Evolutionary conservation across 352 stramenopile species (phyloP), one percentile per base, ranked within the genome.

Genomic region (Hyaloperonospora brassicae): DNA sequence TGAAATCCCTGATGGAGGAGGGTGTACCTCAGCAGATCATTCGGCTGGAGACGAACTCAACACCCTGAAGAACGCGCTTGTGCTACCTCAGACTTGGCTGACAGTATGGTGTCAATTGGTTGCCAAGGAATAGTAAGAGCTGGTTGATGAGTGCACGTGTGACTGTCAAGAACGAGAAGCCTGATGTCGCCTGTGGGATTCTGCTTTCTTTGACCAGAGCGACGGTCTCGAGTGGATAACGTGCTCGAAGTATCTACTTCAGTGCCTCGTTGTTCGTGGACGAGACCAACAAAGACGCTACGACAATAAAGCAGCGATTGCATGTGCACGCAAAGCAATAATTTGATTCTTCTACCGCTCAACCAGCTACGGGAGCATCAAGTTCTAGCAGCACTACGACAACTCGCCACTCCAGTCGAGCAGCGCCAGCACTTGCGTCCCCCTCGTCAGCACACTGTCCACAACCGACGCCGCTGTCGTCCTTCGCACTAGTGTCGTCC

Each of bases 11-110:
- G n/a, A 55, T 63, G 38, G 48, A 65, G 38, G 48, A 65, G 14
- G 48, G 56, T 0, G 46, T 54, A 39, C 64, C 61, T 14, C 64
- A 62, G 14, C 12, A 54, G 6, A 52, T 72, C 43, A 72, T 85
- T 43, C 64, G 64, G 7, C 38, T 84, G 2, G 77, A 86, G 79
- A 97, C 30, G 93, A 98, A 59, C 97, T 97, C 62, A 70, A 80
- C 40, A 80, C 86, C 14, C 85, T 97, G 0, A 97, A 97, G 65
- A 96, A 97, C 66, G 79, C 83, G 1, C 76, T 84, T 38, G 86
- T 81, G 8, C 52, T 13, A 53, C 63, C 5, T 79, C 59, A 0
- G 86, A 96, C 66, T 96, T 86, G 0, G 83, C 86, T 5, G 74
- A 94, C 38, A 89, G 78, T 22, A 86, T 85, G 6, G 63, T 17